phyloP scores from a whole-genome alignment of 2,329 filamentous ascomycete genomes.

The Fusarium dlaminii region DNA sequence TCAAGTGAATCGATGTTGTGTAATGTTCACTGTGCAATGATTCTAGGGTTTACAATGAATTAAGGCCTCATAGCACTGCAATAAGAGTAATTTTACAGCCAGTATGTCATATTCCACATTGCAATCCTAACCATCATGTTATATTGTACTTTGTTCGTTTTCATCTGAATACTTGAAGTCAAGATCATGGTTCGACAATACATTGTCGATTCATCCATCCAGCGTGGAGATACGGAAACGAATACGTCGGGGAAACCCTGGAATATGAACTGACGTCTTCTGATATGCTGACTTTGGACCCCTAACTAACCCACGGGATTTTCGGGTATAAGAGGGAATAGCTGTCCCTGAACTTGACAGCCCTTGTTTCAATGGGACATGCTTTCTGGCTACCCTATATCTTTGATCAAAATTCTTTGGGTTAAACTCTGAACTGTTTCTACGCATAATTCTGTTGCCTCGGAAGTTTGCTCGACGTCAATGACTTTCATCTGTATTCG shows the following conservation, averaged over 20 bases:
- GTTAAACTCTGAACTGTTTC: not conserved
- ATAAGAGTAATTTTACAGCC: not conserved
- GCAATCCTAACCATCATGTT: not conserved
- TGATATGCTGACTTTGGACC: not conserved
- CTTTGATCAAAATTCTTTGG: not conserved
- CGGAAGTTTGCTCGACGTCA: not conserved
- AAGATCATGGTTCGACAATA: not conserved
- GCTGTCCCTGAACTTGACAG: not conserved
- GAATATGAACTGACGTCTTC: not conserved
- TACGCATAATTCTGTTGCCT: not conserved
- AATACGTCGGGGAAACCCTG: conserved; percentile 29
- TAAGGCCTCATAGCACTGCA: not conserved
- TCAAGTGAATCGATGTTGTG: not conserved
- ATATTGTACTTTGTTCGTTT: not conserved
- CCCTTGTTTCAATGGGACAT: not conserved
- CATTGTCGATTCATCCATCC: not conserved
- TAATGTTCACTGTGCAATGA: not conserved
- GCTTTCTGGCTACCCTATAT: not conserved
- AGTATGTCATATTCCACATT: not conserved
- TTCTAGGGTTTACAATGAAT: not conserved
- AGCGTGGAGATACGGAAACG: conserved; percentile 32
- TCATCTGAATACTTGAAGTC: not conserved
- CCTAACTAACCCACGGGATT: conserved; percentile 22
- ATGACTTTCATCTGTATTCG: not conserved
- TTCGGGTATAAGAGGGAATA: conserved; percentile 22